A percentile compares a stretch with the other conserved stretches of the same genome.
These are phyloP conservation scores for Cercospora sp. DNA, from an alignment of 2,329 filamentous ascomycete genomes.

Conservation along the genomic window DNA sequence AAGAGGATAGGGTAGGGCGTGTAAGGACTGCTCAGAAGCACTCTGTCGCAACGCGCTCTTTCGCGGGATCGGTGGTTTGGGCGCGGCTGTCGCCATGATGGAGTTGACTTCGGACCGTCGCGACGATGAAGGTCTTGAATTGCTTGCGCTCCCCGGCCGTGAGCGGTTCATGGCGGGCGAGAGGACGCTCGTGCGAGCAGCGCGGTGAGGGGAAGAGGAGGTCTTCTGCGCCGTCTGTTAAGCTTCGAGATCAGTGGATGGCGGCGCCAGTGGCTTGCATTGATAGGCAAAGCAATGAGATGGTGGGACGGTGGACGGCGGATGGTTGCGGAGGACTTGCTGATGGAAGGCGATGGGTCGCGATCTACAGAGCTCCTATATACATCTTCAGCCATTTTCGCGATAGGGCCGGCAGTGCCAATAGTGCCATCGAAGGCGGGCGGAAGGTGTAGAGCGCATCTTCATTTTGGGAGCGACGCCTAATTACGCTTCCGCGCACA, in stretches of 20 bases:
- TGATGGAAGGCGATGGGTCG: background rate
- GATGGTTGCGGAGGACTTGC: background rate
- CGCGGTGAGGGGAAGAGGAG: conserved; percentile 1
- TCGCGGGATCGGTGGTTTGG: conserved; percentile 27
- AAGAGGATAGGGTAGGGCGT: background rate
- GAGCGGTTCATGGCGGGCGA: conserved; percentile 4
- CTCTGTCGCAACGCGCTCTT: conserved; percentile 25
- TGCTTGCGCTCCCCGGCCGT: background rate
- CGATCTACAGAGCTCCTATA: background rate
- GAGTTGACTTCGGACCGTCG: conserved; percentile 5
- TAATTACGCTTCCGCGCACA: background rate
- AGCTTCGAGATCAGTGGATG: conserved; percentile 5
- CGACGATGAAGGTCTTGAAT: background rate
- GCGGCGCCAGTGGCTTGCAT: conserved; percentile 11
- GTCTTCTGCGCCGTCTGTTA: conserved; percentile 2
- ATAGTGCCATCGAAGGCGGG: background rate
- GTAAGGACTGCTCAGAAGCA: conserved; percentile 11
- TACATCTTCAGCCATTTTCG: background rate
- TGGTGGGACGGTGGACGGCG: background rate
- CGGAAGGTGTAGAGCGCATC: background rate
- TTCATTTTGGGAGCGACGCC: background rate
- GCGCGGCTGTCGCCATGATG: background rate
- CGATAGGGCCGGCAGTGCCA: background rate
- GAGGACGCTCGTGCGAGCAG: background rate
- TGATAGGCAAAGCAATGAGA: background rate